These are phyloP conservation scores for Globisporangium cederbergense DNA, from an alignment of 352 stramenopile genomes.

Conservation along the genomic window DNA sequence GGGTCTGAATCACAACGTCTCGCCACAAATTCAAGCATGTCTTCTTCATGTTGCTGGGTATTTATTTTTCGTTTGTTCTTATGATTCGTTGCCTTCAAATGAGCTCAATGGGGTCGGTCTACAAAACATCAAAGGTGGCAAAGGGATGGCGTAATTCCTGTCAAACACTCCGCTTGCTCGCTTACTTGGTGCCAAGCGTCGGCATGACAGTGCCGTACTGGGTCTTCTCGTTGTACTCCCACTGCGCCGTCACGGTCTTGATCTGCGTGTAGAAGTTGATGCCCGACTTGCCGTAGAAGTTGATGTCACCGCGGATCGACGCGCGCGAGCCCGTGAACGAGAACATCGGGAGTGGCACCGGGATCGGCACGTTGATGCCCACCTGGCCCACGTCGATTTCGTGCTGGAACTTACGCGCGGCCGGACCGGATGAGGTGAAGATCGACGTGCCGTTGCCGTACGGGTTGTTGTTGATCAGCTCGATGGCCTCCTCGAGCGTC, in stretches of 20 bases:
- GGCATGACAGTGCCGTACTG: conserved; percentile 93
- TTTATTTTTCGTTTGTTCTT: not conserved
- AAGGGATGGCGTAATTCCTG: not conserved
- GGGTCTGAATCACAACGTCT: not conserved
- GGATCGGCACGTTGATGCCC: conserved; percentile 96
- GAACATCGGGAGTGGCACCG: conserved; percentile 97
- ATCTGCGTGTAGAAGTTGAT: conserved; percentile 98
- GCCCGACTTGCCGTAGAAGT: conserved; percentile 97
- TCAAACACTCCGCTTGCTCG: not conserved
- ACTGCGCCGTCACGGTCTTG: conserved; percentile 97
- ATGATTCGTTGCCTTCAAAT: not conserved
- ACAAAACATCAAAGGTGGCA: conserved; percentile 8
- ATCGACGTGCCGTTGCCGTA: conserved; percentile 98
- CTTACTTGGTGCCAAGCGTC: conserved; percentile 72
- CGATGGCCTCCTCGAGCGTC: conserved; percentile 95
- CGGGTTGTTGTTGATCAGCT: conserved; percentile 93
- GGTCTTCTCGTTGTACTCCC: conserved; percentile 90
- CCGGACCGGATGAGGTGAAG: conserved; percentile 93
- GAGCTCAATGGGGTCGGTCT: conserved; percentile 6
- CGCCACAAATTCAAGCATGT: not conserved
- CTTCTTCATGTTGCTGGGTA: not conserved
- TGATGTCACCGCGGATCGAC: conserved; percentile 94
- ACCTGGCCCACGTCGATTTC: conserved; percentile 96
- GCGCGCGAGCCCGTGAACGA: conserved; percentile 95
- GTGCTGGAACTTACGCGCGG: conserved; percentile 95